Percentiles rank a stretch among this genome's conserved stretches.
Evolutionary conservation across 805 yeast genomes (phyloP).

Genomic region (Priceomyces haplophilus): DNA sequence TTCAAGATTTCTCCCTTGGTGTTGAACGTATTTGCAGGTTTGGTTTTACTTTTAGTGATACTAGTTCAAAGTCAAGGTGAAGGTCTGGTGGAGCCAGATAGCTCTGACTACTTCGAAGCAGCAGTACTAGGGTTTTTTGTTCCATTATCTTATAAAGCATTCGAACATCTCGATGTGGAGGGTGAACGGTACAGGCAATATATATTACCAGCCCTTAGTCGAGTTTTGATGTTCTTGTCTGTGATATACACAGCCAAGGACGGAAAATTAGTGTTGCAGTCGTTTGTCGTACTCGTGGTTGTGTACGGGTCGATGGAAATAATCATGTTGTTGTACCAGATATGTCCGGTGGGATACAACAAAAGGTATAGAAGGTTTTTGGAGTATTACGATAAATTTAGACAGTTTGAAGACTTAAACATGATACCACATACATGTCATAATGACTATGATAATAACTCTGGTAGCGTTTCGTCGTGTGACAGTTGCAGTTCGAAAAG

Average conservation of each 20-base stretch:
- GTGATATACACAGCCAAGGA: not conserved
- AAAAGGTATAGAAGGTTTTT: conserved; percentile 14
- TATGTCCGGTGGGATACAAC: conserved; percentile 10
- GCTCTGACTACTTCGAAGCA: conserved; percentile 2
- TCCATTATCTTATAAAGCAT: not conserved
- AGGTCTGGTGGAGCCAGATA: not conserved
- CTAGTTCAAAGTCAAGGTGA: not conserved
- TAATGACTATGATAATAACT: conserved; percentile 11
- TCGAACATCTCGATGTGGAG: not conserved
- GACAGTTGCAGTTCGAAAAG: conserved; percentile 7
- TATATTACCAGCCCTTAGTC: not conserved
- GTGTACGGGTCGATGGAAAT: not conserved
- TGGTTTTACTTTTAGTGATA: not conserved
- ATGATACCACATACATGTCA: conserved; percentile 7
- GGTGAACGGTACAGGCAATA: not conserved
- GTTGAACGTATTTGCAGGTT: not conserved
- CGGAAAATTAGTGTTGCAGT: not conserved
- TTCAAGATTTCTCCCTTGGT: not conserved
- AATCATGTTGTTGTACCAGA: not conserved
- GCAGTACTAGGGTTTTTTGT: not conserved
- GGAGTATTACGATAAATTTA: conserved; percentile 16
- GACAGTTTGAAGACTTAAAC: conserved; percentile 12
- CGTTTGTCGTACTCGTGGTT: not conserved
- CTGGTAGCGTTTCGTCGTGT: conserved; percentile 7
- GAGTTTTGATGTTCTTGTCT: conserved; percentile 1